Percentiles rank a stretch among this genome's conserved stretches.
Evolutionary conservation across 306 rosid species (phyloP).

Genomic region (Cercis canadensis): DNA sequence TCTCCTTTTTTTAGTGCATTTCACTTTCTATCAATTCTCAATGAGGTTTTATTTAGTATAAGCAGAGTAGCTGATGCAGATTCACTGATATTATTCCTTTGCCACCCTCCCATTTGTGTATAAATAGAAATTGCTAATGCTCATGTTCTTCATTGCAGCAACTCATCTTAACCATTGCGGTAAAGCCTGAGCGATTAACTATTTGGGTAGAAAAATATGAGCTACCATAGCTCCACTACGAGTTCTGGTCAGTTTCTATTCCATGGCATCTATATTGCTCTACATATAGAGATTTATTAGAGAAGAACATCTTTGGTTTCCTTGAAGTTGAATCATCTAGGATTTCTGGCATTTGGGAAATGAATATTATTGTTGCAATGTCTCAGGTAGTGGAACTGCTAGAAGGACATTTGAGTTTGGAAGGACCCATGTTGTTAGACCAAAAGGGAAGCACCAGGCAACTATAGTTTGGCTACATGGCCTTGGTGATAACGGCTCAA

Average conservation of each 20-base stretch:
- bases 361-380: conserved; percentile 48
- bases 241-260: conserved; percentile 76
- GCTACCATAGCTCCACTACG: conserved; percentile 58
- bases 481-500: conserved; percentile 90
- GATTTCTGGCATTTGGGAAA: conserved; percentile 37
- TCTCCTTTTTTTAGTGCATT: conserved; percentile 64
- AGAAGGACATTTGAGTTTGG: conserved; percentile 81
- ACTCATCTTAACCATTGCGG: conserved; percentile 44
- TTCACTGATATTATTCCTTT: conserved; percentile 54
- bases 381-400: conserved; percentile 72
- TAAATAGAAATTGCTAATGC: conserved; percentile 61
- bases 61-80: conserved; percentile 56
- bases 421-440: conserved; percentile 92
- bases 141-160: conserved; percentile 71
- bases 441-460: conserved; percentile 87
- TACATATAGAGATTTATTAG: neutral
- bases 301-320: conserved; percentile 6
- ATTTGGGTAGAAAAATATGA: conserved; percentile 60
- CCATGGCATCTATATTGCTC: conserved; percentile 26
- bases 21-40: conserved; percentile 63
- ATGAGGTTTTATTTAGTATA: conserved; percentile 41
- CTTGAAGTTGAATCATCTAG: conserved; percentile 21
- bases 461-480: conserved; percentile 97
- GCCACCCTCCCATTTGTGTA: conserved; percentile 53
- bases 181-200: conserved; percentile 36